Evolutionary conservation across 129 eudicot genomes (phyloP).

Genomic region (Scalesia atractyloides): DNA sequence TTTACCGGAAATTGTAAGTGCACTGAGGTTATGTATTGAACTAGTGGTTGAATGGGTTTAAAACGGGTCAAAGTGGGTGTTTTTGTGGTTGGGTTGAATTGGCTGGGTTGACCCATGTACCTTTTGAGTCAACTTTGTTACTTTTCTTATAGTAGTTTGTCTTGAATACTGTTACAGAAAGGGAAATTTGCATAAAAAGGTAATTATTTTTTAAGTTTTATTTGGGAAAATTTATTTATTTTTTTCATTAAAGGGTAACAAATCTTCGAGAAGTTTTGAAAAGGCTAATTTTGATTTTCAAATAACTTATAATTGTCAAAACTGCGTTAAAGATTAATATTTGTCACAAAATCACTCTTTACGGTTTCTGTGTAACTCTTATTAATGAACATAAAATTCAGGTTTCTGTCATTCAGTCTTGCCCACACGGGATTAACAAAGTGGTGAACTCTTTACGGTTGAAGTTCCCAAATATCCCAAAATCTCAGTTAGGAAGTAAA

Average conservation of each 20-base stretch:
- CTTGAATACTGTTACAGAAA: neutral
- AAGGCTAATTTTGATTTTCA: neutral
- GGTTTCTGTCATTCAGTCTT: conserved; percentile 71
- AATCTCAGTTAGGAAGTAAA: conserved; percentile 62
- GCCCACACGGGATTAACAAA: conserved; percentile 59
- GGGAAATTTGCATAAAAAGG: neutral
- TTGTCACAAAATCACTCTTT: neutral
- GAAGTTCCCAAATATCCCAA: conserved; percentile 61
- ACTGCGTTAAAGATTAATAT: neutral
- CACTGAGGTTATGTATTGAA: neutral
- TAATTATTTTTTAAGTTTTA: neutral
- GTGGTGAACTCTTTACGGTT: conserved; percentile 54
- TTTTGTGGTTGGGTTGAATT: neutral
- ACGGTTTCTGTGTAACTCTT: neutral
- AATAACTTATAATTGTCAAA: neutral
- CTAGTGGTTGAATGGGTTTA: neutral
- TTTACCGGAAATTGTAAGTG: conserved; percentile 70
- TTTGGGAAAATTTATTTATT: neutral
- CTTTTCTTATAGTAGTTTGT: neutral
- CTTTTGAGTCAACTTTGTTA: neutral
- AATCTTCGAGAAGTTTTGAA: neutral
- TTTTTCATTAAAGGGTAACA: neutral
- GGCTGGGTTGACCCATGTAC: neutral
- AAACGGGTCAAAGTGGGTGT: neutral
- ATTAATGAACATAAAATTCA: conserved; percentile 18